Evolutionary conservation across 257 asterid genomes (phyloP).

Genomic region (Solanum dulcamara): DNA sequence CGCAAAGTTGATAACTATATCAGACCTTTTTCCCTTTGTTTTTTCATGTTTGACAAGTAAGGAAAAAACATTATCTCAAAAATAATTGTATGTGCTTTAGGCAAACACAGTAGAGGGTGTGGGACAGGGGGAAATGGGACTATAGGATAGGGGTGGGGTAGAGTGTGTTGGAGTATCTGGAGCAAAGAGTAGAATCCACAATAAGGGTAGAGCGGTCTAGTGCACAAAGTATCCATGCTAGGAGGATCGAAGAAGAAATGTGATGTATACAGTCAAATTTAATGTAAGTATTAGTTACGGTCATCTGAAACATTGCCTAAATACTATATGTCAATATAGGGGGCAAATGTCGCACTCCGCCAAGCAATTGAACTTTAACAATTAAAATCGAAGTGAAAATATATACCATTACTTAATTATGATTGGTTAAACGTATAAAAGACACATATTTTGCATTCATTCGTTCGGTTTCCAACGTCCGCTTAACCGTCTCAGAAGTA

Average conservation of each 20-base stretch:
- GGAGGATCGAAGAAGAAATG: not conserved
- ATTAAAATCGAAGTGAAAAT: not conserved
- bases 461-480: not conserved
- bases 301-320: no score
- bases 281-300: no score
- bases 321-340: no score
- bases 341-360: not conserved
- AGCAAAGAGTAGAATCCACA: no score
- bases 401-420: not conserved
- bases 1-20: fast-evolving
- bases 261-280: not conserved
- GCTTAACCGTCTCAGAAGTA: not conserved
- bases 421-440: not conserved
- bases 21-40: not conserved
- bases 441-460: not conserved
- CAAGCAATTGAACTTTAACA: not conserved
- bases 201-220: not conserved
- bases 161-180: not conserved
- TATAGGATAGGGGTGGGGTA: not conserved
- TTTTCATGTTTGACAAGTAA: not conserved
- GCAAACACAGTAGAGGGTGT: not conserved
- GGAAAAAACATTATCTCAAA: not conserved
- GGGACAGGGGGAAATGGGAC: not conserved
- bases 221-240: not conserved
- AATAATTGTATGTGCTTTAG: not conserved